These are phyloP conservation scores for Syncephalastrum monosporum DNA, from an alignment of 371 early-diverging fungal species.

Conservation along the genomic window DNA sequence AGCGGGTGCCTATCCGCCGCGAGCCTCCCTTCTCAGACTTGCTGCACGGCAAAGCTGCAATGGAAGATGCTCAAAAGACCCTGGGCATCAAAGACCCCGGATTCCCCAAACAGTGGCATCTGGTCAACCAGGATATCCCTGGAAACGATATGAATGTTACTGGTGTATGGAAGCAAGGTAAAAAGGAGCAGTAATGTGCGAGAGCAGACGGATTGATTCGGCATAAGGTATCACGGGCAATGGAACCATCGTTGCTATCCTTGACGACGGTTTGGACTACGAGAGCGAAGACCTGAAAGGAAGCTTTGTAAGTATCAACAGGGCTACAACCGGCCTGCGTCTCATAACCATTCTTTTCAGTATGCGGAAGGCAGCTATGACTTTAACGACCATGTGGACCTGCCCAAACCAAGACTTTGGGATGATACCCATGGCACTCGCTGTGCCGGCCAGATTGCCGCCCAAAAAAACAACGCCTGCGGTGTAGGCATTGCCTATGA, in stretches of 20 bases:
- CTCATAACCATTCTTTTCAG: conserved; percentile 28
- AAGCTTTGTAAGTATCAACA: conserved; percentile 77
- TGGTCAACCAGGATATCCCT: conserved; percentile 65
- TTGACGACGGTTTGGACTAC: conserved; percentile 95
- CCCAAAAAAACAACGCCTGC: conserved; percentile 83
- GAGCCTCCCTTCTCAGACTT: conserved; percentile 14
- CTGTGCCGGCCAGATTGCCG: conserved; percentile 97
- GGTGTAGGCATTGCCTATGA: conserved; percentile 95
- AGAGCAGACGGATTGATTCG: background rate
- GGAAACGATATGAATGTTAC: conserved; percentile 93
- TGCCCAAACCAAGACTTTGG: conserved; percentile 74
- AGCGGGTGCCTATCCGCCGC: conserved; percentile 19
- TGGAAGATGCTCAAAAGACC: conserved; percentile 19
- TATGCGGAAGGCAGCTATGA: conserved; percentile 88
- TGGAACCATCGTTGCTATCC: conserved; percentile 81
- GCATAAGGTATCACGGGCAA: conserved; percentile 78
- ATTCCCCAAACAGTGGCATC: conserved; percentile 79
- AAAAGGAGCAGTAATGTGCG: background rate
- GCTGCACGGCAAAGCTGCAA: conserved; percentile 9
- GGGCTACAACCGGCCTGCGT: background rate
- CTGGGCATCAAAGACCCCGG: conserved; percentile 69
- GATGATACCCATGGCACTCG: conserved; percentile 96
- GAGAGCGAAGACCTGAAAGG: conserved; percentile 77
- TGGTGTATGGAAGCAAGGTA: conserved; percentile 87
- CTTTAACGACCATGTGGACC: conserved; percentile 77